Base-by-base conservation (phyloP, 2,329 filamentous ascomycete species). In the Alternaria alternata region DNA sequence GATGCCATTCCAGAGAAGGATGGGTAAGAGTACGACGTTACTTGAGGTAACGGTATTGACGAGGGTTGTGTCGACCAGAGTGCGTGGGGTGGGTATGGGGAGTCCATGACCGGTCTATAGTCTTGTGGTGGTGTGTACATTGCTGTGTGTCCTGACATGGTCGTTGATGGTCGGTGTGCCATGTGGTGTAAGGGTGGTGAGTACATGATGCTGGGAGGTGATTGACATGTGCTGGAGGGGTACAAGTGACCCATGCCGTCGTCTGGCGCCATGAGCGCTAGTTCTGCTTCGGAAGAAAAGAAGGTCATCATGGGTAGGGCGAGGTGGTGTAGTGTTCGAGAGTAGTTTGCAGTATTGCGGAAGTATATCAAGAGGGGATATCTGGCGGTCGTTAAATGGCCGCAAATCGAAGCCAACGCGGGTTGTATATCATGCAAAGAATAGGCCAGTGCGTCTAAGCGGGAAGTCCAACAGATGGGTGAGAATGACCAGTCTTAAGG, bases 131-230 rank as follows among this genome's bases (percentile, higher is more conserved):
- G 68, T 18, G 69, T 55, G 56, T 74, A 77, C 48, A 76, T 69
- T 34, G 63, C 64, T 54, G 64, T 70, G 55, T 67, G 65, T 46
- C 65, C 65, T 24, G 72, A 51, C 36, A 75, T 66, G 11, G 66
- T 68, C 4, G 69, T 67, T 9, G 69, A 60, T 5, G 71, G 57
- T 28, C 65, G 67, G 48, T 74, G 72, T 38, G 65, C 14, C 65
- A 76, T 68, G n/a, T 75, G 70, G 34, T 76, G 75, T 36, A 78
- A 66, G 32, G 75, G 71, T 57, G 75, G 72, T 51, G 76, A 77
- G 61, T 78, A 78, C 66, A 78, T 73, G 64, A 78, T 76, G 66
- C 67, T 75, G 4, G 75, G 77, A 48, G 76, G 72, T 34, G 77
- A 78, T 65, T 76, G 75, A 56, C 75, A 77, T 60, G 70, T 68